Percentiles rank a stretch among this genome's conserved stretches.
Evolutionary conservation across 1,284 basidiomycete genomes (phyloP).

Genomic region (Puccinia triticina): DNA sequence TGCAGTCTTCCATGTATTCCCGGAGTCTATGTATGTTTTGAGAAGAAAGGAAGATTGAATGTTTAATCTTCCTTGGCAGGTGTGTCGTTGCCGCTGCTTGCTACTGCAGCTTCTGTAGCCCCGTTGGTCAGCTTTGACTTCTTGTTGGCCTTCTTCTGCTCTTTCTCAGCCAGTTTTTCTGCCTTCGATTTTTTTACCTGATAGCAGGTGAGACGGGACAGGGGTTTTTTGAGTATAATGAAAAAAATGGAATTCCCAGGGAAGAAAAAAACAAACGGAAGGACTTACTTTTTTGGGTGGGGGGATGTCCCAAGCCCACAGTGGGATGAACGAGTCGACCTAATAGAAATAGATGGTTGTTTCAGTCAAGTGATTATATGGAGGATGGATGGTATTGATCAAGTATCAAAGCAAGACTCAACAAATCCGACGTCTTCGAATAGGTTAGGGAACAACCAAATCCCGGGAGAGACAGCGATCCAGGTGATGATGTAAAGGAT

Average conservation of each 20-base stretch:
- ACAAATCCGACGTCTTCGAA: conserved; percentile 99
- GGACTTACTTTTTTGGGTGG: conserved; percentile 67
- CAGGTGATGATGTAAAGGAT: conserved; percentile 94
- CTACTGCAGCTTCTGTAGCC: not conserved
- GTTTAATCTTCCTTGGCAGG: conserved; percentile 14
- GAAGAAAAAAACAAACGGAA: not conserved
- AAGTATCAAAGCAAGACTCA: conserved; percentile 61
- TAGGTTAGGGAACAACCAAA: conserved; percentile 98
- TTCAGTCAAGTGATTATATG: not conserved
- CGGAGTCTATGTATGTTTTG: not conserved
- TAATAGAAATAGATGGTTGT: conserved; percentile 59
- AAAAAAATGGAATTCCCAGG: not conserved
- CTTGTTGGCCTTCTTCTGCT: conserved; percentile 40
- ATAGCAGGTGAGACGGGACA: not conserved
- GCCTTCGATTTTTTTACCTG: conserved; percentile 47
- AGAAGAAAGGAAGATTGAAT: not conserved
- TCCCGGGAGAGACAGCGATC: conserved; percentile 81
- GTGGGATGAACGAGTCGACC: conserved; percentile 95
- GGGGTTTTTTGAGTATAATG: not conserved
- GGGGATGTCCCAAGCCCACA: conserved; percentile 96
- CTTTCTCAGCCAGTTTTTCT: conserved; percentile 43
- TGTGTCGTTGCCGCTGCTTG: conserved; percentile 18
- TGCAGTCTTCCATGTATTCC: conserved; percentile 15
- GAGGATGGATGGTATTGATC: not conserved
- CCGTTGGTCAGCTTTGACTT: conserved; percentile 27